A percentile compares a stretch with the other conserved stretches of the same genome.
Evolutionary conservation across 352 stramenopile genomes (phyloP).

Genomic region (Globisporangium solare): DNA sequence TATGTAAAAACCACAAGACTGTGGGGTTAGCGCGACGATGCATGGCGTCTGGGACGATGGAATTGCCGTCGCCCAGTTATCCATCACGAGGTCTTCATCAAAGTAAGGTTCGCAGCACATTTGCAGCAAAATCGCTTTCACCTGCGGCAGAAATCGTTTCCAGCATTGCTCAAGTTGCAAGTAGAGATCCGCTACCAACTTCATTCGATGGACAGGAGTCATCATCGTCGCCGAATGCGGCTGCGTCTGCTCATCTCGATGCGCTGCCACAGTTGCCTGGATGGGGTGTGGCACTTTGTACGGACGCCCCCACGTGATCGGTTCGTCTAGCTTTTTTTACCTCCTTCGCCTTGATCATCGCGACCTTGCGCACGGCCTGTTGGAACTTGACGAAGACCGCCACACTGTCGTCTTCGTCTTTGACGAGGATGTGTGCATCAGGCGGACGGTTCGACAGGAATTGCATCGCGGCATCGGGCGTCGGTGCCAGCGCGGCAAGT

Average conservation of each 20-base stretch:
- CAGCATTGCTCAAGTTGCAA: slow-evolving; percentile 45
- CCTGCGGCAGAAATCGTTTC: slow-evolving; percentile 47
- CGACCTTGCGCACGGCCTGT: slow-evolving; percentile 31
- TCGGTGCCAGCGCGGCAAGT: slow-evolving; percentile 46
- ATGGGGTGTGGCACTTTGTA: not conserved
- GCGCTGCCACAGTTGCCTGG: too few species aligned
- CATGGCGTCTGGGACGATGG: slow-evolving; percentile 19
- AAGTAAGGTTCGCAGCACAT: slow-evolving; percentile 45
- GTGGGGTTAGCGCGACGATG: slow-evolving; percentile 30
- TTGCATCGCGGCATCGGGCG: slow-evolving; percentile 27
- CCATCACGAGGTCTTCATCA: slow-evolving; percentile 37
- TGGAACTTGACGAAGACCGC: slow-evolving; percentile 58
- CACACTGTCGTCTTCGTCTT: slow-evolving; percentile 34
- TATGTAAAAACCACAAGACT: slow-evolving; percentile 51
- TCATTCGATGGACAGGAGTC: slow-evolving; percentile 43
- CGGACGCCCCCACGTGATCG: slow-evolving; percentile 30
- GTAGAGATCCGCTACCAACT: slow-evolving; percentile 26
- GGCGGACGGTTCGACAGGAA: slow-evolving; percentile 39
- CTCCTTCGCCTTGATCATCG: slow-evolving; percentile 46
- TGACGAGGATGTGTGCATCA: slow-evolving; percentile 42
- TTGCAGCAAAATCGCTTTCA: slow-evolving; percentile 56
- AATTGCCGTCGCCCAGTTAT: slow-evolving; percentile 33
- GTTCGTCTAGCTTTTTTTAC: slow-evolving; percentile 31
- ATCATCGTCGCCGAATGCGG: slow-evolving; percentile 31
- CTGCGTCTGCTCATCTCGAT: slow-evolving; percentile 7